These are phyloP conservation scores for Zygosaccharomyces lentus DNA, from an alignment of 805 yeast genomes.

Conservation along the genomic window DNA sequence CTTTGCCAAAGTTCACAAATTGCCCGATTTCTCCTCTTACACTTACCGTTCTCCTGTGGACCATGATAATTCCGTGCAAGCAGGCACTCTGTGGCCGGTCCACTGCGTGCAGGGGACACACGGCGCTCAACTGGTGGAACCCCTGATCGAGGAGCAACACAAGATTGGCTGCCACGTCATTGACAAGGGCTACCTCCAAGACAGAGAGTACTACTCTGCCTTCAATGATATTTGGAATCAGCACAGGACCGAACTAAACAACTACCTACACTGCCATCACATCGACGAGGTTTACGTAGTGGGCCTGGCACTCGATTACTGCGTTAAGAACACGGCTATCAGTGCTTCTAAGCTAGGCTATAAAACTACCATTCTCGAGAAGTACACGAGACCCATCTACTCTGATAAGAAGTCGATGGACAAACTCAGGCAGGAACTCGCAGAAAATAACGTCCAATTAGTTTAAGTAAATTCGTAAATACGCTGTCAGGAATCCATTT, in stretches of 20 bases:
- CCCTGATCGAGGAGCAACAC: constrained; percentile 33
- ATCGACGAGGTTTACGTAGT: constrained; percentile 65
- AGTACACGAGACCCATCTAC: constrained; percentile 53
- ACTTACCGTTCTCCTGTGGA: constrained; percentile 49
- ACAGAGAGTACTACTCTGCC: constrained; percentile 84
- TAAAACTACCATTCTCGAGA: constrained; percentile 55
- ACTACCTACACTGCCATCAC: constrained; percentile 40
- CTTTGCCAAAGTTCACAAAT: constrained; percentile 65
- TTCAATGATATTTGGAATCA: constrained; percentile 75
- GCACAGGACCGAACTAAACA: constrained; percentile 62
- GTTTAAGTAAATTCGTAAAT: background rate
- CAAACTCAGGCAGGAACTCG: constrained; percentile 19
- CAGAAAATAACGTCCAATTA: constrained; percentile 17
- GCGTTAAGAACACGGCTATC: constrained; percentile 73
- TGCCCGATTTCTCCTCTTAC: constrained; percentile 48
- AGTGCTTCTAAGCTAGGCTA: constrained; percentile 64
- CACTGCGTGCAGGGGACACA: constrained; percentile 74
- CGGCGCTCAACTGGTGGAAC: constrained; percentile 55
- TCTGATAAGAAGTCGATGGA: constrained; percentile 36
- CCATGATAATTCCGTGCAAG: constrained; percentile 35
- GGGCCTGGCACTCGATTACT: constrained; percentile 83
- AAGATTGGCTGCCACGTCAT: constrained; percentile 42
- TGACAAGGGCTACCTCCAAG: constrained; percentile 65
- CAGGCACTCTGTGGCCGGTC: constrained; percentile 72
- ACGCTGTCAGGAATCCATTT: background rate